phyloP scores from a whole-genome alignment of 2,329 filamentous ascomycete species.

The Pleurostoma richardsiae region DNA sequence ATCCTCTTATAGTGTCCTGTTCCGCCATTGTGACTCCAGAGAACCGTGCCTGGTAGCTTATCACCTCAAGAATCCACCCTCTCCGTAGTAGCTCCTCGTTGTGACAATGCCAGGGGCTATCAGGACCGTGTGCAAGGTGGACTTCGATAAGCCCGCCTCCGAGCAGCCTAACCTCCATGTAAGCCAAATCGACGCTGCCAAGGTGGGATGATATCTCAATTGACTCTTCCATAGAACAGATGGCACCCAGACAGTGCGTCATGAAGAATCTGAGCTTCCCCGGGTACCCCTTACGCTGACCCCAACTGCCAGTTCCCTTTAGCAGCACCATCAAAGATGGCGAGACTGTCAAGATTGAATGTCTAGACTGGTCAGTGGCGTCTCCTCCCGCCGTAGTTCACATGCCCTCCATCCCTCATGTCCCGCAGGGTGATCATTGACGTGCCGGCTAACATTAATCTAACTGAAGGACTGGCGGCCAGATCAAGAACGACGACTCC shows the following conservation, averaged over 20 bases:
- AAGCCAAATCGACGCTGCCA: slow-evolving; percentile 23
- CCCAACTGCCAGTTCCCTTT: slow-evolving; percentile 58
- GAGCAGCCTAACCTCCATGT: slow-evolving; percentile 69
- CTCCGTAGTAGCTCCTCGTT: too few relatives aligned
- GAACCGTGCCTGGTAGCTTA: too few relatives aligned
- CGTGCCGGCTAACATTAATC: slow-evolving; percentile 7
- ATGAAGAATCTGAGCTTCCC: neutral
- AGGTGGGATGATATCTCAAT: neutral
- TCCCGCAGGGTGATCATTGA: neutral
- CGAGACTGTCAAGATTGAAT: slow-evolving; percentile 91
- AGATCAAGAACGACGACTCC: slow-evolving; percentile 83
- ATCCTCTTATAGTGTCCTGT: too few relatives aligned
- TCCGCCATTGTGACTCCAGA: too few relatives aligned
- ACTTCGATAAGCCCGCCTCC: slow-evolving; percentile 64
- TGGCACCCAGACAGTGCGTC: slow-evolving; percentile 84
- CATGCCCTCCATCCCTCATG: slow-evolving; percentile 3
- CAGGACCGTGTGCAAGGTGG: slow-evolving; percentile 66
- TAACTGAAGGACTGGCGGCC: slow-evolving; percentile 57
- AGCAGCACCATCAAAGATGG: slow-evolving; percentile 70
- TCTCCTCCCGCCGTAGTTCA: too few relatives aligned
- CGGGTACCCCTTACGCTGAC: neutral
- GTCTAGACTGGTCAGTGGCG: slow-evolving; percentile 62
- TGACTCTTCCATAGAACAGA: slow-evolving; percentile 58
- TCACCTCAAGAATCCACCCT: too few relatives aligned
- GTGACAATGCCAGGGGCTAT: slow-evolving; percentile 32